Evolutionary conservation across 345 rosid genomes (phyloP), one percentile per base, ranked within the genome.

Genomic region (Geranium brycei): DNA sequence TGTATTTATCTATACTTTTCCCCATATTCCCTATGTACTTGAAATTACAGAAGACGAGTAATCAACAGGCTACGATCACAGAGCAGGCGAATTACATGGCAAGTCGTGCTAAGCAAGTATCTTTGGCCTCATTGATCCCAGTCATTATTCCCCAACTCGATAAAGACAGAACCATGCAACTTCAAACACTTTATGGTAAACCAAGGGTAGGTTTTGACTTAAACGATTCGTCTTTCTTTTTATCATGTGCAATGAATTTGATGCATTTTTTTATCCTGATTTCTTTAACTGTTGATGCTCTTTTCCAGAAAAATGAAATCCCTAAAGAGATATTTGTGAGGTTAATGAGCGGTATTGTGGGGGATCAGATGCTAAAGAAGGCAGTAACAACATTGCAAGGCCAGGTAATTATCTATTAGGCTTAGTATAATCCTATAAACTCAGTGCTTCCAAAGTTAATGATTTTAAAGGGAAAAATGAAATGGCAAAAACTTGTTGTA

Each of bases 81-180:
- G 87, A 86, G 69, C 96, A 80, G 69, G 72, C 80, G 19, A 79
- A 41, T 66, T 78, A 70, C 65, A 67, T 68, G 59, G 66, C 79
- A 64, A 77, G 68, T 69, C 88, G 79, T 51, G 71, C 73, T 53
- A 89, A 83, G 73, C 88, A 84, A 76, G 87, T 89, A 56, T 91
- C 98, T 1, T 92, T 92, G 78, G 86, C 83, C 47, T 64, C 81
- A 68, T 70, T 92, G 79, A 79, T 92, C 68, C 98, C 97, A 65
- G 79, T 88, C 59, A 76, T 92, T 72, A 62, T 81, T 68, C 86
- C 88, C 40, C 93, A 86, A 76, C 95, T 92, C 17, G 90, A 86
- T 73, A 86, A 87, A 76, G 97, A 92, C 72, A 87, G 95, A 75
- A 95, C 88, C 61, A 81, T 89, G 91, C 97, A 89, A 81, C 96